phyloP scores from a whole-genome alignment of 352 stramenopile species.

The Globisporangium echinulatum region DNA sequence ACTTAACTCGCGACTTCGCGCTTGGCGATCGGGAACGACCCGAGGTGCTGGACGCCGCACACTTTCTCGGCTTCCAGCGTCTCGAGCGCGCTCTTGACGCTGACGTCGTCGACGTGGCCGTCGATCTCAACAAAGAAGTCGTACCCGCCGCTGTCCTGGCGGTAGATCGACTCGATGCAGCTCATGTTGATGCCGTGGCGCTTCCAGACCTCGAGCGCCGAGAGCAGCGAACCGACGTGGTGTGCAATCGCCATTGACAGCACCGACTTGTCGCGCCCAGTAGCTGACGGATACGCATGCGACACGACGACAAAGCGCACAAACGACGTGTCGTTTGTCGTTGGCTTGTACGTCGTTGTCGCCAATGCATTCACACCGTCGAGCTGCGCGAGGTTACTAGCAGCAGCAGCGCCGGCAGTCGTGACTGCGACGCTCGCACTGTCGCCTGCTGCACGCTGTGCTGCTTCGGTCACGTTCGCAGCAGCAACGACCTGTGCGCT shows the following conservation, averaged over 20 bases:
- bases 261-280: conserved; percentile 77
- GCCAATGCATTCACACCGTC: conserved; percentile 45
- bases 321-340: conserved; percentile 30
- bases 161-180: conserved; percentile 85
- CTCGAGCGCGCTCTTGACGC: conserved; percentile 48
- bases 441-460: conserved; percentile 33
- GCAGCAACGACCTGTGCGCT: conserved; percentile 61
- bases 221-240: conserved; percentile 80
- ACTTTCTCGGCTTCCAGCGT: conserved; percentile 36
- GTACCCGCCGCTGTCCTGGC: conserved; percentile 59
- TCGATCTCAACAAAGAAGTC: conserved; percentile 85
- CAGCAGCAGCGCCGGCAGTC: conserved; percentile 32
- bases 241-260: conserved; percentile 84
- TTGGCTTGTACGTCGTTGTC: conserved; percentile 34
- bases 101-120: conserved; percentile 65
- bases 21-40: conserved; percentile 71
- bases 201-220: conserved; percentile 79
- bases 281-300: conserved; percentile 53
- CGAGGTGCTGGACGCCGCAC: conserved; percentile 68
- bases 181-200: conserved; percentile 73
- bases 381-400: conserved; percentile 35
- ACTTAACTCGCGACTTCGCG: conserved; percentile 33
- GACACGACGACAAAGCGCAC: conserved; percentile 75
- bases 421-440: conserved; percentile 46
- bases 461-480: conserved; percentile 54